Conservation (phyloP, 805 yeast genomes). For the Candida sanyiensis region DNA sequence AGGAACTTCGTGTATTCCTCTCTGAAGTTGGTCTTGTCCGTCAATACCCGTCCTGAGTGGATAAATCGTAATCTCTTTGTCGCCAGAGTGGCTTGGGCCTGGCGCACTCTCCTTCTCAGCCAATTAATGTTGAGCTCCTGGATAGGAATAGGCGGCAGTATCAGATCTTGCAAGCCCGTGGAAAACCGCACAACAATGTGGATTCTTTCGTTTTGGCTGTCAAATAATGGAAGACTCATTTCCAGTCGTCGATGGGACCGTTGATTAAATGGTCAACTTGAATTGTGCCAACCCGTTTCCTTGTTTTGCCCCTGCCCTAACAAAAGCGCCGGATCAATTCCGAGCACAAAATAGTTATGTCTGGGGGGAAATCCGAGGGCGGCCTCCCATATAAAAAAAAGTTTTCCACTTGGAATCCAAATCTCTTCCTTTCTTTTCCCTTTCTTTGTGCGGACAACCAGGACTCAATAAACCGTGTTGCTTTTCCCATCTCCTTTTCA, state of each 20-base stretch:
- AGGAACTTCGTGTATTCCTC: conserved; percentile 38
- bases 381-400: conserved; percentile 4
- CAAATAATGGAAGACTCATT: conserved; percentile 7
- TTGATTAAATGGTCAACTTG: too few relatives aligned
- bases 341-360: not conserved
- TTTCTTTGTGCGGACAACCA: conserved; percentile 63
- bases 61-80: conserved; percentile 55
- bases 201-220: conserved; percentile 3
- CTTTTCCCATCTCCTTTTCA: conserved; percentile 32
- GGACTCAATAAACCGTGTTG: conserved; percentile 68
- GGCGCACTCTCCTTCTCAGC: conserved; percentile 40
- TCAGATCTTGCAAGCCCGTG: conserved; percentile 37
- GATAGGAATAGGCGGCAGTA: conserved; percentile 31
- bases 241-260: not conserved
- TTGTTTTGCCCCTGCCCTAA: conserved; percentile 1
- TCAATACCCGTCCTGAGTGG: conserved; percentile 61
- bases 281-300: not conserved
- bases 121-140: conserved; percentile 32
- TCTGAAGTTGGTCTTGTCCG: conserved; percentile 48
- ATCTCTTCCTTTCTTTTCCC: conserved; percentile 8
- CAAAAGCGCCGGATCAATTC: not conserved
- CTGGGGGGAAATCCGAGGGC: not conserved
- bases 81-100: conserved; percentile 21
- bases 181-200: conserved; percentile 40
- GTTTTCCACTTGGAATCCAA: conserved; percentile 3